Base-by-base conservation (phyloP, 495 filamentous ascomycete genomes). In the Xylaria intraflava region DNA sequence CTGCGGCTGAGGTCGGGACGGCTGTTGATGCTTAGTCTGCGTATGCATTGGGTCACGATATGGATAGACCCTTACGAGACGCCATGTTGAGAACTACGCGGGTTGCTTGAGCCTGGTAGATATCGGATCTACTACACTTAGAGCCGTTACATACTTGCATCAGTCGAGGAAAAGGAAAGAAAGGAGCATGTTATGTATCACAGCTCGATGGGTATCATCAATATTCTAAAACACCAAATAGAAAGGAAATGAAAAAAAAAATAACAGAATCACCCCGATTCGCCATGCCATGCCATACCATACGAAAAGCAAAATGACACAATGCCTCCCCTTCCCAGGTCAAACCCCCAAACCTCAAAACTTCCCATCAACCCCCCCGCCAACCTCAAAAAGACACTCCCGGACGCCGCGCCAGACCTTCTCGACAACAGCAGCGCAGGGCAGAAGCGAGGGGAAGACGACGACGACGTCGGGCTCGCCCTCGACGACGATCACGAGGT, bases 391-490 rank as follows among this genome's bases (percentile, higher is more conserved):
- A 47, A 94, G 72, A 72, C 87, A 95, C 38, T 75, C 81, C 44
- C 85, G 78, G 14, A 81, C 81, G 4, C 88, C 89, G 55, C 86
- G 82, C 88, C 88, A 93, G n/a, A 96, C 89, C 58, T 80, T 78
- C 63, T 91, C 87, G n/a, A 92, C 65, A 38, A 91, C 83, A 35
- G 70, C 72, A 47, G 84, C 74, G 40, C 80, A 76, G 0, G 89
- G 89, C 48, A 95, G 64, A 49, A 95, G 67, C 50, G 80, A 81
- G 68, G 91, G 93, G 68, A 97, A 99, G 4, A 97, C 90, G 26
- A 99, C 92, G 9, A 95, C 85, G 12, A 93, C 81, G 48, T 88
- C 84, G 51, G 83, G 81, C 71, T 97, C 93, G 33, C 87, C 92
- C 63, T 95, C 87, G 43, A 97, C 91, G 57, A 96, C 84, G 10